Conservation (phyloP, 371 early-diverging fungal genomes). For the Mucor velutinosus region DNA sequence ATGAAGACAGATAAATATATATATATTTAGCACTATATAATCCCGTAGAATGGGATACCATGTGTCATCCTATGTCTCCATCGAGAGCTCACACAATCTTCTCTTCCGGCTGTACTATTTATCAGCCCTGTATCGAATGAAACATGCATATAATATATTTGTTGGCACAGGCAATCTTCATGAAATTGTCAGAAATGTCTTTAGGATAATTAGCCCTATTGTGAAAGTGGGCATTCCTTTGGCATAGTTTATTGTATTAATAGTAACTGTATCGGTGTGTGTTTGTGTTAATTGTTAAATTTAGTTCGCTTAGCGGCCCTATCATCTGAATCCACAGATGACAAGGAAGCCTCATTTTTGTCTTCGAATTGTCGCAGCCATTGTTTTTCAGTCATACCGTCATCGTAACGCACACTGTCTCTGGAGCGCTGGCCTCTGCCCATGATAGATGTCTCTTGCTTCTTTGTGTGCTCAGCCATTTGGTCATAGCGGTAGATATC, state of each 20-base stretch:
- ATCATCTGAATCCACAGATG: background rate
- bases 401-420: conserved; percentile 82
- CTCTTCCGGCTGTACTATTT: too few relatives aligned
- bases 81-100: too few relatives aligned
- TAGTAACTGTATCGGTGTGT: background rate
- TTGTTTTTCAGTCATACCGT: conserved; percentile 94
- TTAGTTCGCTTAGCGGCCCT: conserved; percentile 15
- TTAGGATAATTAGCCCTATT: too few relatives aligned
- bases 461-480: conserved; percentile 23
- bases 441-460: conserved; percentile 45
- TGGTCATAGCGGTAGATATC: conserved; percentile 71
- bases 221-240: background rate
- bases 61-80: too few relatives aligned
- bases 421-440: conserved; percentile 77
- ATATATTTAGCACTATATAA: background rate
- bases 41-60: background rate
- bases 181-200: too few relatives aligned
- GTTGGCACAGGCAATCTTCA: too few relatives aligned
- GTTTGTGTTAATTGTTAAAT: conserved; percentile 1
- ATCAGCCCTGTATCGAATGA: too few relatives aligned
- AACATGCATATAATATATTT: too few relatives aligned
- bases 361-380: conserved; percentile 57
- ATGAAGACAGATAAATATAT: background rate
- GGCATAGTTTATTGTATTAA: background rate
- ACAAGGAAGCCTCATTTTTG: background rate